These are phyloP conservation scores for Aspergillus pseudoterreus DNA, from an alignment of 2,329 filamentous ascomycete species.

Conservation along the genomic window DNA sequence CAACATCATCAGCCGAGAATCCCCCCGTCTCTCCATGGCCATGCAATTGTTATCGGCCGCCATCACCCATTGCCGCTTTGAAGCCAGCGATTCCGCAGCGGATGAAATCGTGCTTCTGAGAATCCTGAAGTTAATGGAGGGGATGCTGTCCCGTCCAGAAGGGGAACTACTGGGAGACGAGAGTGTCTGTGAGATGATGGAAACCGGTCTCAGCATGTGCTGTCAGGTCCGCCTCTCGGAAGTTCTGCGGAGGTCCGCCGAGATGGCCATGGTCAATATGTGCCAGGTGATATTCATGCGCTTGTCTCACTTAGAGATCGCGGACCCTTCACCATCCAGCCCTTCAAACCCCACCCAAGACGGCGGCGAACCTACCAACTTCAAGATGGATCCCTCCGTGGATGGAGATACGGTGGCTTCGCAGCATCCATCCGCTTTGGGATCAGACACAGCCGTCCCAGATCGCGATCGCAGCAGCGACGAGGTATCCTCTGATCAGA, in stretches of 20 bases:
- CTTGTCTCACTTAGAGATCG: constrained; percentile 78
- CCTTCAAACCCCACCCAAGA: constrained; percentile 57
- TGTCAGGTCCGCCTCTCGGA: constrained; percentile 90
- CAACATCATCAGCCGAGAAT: constrained; percentile 78
- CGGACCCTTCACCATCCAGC: constrained; percentile 64
- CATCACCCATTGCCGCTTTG: constrained; percentile 96
- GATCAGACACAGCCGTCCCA: constrained; percentile 32
- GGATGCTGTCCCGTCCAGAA: constrained; percentile 91
- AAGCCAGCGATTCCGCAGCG: constrained; percentile 89
- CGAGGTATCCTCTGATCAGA: constrained; percentile 32
- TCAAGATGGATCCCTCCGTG: constrained; percentile 80
- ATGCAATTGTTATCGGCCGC: constrained; percentile 95
- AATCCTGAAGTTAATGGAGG: constrained; percentile 96
- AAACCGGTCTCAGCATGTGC: constrained; percentile 93
- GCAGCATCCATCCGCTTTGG: constrained; percentile 43
- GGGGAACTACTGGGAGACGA: constrained; percentile 94
- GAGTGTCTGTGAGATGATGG: constrained; percentile 99
- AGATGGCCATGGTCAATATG: constrained; percentile 98
- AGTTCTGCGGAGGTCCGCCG: constrained; percentile 81
- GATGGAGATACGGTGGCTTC: constrained; percentile 61
- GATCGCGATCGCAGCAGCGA: constrained; percentile 31
- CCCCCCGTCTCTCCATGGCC: constrained; percentile 81
- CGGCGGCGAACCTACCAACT: constrained; percentile 65
- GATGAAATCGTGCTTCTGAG: constrained; percentile 93
- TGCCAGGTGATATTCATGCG: constrained; percentile 97